Conservation (phyloP, 2,329 filamentous ascomycete species). For the Epichloe glyceriae region DNA sequence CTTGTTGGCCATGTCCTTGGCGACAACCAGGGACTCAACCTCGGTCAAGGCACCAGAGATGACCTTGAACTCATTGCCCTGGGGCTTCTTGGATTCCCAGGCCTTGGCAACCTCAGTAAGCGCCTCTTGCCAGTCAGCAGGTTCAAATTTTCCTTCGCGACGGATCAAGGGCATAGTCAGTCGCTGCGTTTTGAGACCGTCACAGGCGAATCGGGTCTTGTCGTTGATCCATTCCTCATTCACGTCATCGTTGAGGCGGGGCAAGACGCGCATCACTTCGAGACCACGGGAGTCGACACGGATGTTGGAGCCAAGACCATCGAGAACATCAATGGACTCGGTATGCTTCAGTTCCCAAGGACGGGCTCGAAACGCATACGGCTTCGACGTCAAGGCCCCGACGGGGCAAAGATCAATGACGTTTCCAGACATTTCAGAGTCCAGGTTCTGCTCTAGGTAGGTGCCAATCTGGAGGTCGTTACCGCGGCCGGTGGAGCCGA, state of each 20-base stretch:
- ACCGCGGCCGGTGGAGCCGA: constrained; percentile 87
- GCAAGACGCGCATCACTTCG: constrained; percentile 90
- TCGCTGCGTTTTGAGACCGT: constrained; percentile 91
- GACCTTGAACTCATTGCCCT: constrained; percentile 91
- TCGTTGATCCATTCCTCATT: constrained; percentile 99
- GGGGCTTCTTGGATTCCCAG: constrained; percentile 65
- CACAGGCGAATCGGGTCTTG: constrained; percentile 92
- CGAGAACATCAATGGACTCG: constrained; percentile 88
- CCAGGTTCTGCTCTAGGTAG: constrained; percentile 86
- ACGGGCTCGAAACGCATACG: constrained; percentile 90
- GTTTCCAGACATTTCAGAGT: constrained; percentile 91
- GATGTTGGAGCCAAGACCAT: constrained; percentile 88
- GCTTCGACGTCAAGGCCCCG: constrained; percentile 90
- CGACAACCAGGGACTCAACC: constrained; percentile 83
- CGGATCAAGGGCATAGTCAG: constrained; percentile 86
- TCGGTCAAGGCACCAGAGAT: constrained; percentile 86
- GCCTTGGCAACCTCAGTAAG: constrained; percentile 75
- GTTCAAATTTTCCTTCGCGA: constrained; percentile 79
- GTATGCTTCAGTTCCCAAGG: constrained; percentile 97
- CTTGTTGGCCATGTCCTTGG: constrained; percentile 95
- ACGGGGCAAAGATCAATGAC: constrained; percentile 98
- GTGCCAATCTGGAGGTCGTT: constrained; percentile 98
- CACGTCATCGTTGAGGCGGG: constrained; percentile 89
- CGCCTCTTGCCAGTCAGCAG: constrained; percentile 90
- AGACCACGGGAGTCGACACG: constrained; percentile 84